Evolutionary conservation across 2,329 filamentous ascomycete genomes (phyloP), one percentile per base, ranked within the genome.

Genomic region (Talaromyces sp.): DNA sequence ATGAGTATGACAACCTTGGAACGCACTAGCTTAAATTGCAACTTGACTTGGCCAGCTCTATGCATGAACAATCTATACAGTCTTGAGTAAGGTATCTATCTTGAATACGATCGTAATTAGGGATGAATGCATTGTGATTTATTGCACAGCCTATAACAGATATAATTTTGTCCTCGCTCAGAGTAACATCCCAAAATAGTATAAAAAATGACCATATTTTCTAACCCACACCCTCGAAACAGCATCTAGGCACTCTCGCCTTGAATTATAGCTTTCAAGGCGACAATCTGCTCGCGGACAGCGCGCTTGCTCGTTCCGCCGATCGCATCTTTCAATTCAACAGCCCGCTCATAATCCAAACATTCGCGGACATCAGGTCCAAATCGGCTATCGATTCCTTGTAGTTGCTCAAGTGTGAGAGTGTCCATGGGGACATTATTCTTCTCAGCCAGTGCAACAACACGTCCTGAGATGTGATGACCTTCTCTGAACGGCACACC

Each of bases 291-390:
- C 67, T 82, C 79, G 33, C 86, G 65, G 33, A 91, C 86, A 22
- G 83, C 81, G 11, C 81, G 81, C 75, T 82, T 85, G 77, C 89
- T 91, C 22, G 89, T 94, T 28, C 90, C 89, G 22, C 91, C 91
- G 64, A 85, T 85, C 2, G 89, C 86, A 41, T 84, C 82, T 68
- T 88, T 84, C 78, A 88, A 81, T 80, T 96, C 91, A 6, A 96
- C 89, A 60, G 87, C 89, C 63, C 83, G 83, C 75, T 95, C 87
- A 68, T 94, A 96, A 74, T 95, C 83, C 69, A 96, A 89, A 25
- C 84, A 83, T 50, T 83, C 77, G 48, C 82, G 73, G 40, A 95
- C 83, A 69, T 94, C 89, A 59, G 85, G 80, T 31, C 83, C 85
- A 63, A 95, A 89, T 53, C 88, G 80, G 1, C 73, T 66, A 63